Conservation (phyloP, 164 flowering plant species). For the Nymphaea thermarum region DNA sequence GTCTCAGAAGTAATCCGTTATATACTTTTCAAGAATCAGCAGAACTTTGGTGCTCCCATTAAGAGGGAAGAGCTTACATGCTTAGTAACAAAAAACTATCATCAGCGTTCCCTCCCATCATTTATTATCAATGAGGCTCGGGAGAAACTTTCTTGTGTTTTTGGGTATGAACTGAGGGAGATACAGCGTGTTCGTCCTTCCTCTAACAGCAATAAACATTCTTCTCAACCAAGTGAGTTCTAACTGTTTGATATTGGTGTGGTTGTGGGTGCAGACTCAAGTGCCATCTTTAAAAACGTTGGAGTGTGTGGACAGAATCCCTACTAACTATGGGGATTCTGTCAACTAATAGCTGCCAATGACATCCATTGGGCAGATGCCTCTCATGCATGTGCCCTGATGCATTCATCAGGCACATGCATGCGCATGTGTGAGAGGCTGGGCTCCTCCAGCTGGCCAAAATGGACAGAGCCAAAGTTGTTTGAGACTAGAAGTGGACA, state of each 20-base stretch:
- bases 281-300: no score
- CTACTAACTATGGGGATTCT: no score
- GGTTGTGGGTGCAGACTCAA: no score
- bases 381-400: no score
- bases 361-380: no score
- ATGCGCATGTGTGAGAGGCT: no score
- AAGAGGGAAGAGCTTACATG: constrained; percentile 87
- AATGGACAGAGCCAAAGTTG: no score
- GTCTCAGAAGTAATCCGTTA: constrained; percentile 80
- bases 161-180: constrained; percentile 87
- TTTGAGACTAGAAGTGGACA: no score
- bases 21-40: constrained; percentile 76
- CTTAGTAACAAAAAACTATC: constrained; percentile 65
- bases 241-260: background rate
- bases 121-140: constrained; percentile 62
- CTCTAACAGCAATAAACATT: constrained; percentile 28
- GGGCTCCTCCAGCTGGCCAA: no score
- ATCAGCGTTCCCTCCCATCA: constrained; percentile 62
- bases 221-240: constrained; percentile 52
- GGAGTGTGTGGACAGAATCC: no score
- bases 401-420: no score
- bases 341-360: no score
- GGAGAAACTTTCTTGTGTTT: constrained; percentile 51
- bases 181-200: constrained; percentile 66
- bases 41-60: constrained; percentile 77